These are phyloP conservation scores for Pseudogymnoascus sp. DNA, from an alignment of 2,329 filamentous ascomycete species.

Conservation along the genomic window DNA sequence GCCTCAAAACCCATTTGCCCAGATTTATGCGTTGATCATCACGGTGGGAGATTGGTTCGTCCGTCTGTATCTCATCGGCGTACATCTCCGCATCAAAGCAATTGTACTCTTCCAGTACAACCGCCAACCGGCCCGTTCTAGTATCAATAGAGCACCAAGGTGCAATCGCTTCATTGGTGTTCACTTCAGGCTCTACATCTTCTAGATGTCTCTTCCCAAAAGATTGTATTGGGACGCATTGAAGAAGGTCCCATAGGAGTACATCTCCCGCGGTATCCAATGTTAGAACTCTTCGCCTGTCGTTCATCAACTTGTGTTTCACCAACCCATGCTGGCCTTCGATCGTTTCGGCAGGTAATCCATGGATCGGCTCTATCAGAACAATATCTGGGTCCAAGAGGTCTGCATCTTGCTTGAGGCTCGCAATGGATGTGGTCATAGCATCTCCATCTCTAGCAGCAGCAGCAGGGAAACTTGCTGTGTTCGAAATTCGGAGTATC, in stretches of 20 bases:
- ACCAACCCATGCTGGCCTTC: slow-evolving; percentile 93
- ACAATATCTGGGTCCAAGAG: slow-evolving; percentile 43
- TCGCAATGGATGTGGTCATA: slow-evolving; percentile 41
- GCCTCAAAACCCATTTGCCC: slow-evolving; percentile 91
- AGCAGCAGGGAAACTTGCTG: slow-evolving; percentile 64
- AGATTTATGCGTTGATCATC: slow-evolving; percentile 97
- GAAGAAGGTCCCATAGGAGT: slow-evolving; percentile 83
- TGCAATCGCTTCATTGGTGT: slow-evolving; percentile 81
- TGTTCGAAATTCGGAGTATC: slow-evolving; percentile 77
- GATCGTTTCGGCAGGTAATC: slow-evolving; percentile 71
- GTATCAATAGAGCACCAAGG: slow-evolving; percentile 97
- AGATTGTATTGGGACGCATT: slow-evolving; percentile 83
- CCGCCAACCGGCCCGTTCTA: slow-evolving; percentile 83
- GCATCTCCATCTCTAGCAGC: slow-evolving; percentile 48
- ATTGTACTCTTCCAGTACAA: slow-evolving; percentile 87
- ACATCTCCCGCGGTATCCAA: slow-evolving; percentile 94
- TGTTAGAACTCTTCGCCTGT: slow-evolving; percentile 81
- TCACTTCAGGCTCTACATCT: slow-evolving; percentile 80
- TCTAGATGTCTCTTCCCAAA: slow-evolving; percentile 93
- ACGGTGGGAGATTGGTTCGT: slow-evolving; percentile 71
- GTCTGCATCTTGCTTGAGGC: slow-evolving; percentile 54
- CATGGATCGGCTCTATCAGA: slow-evolving; percentile 57
- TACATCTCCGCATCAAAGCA: slow-evolving; percentile 98
- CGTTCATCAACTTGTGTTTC: slow-evolving; percentile 87
- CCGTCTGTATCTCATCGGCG: slow-evolving; percentile 75